A percentile compares a stretch with the other conserved stretches of the same genome.
These are phyloP conservation scores for Calocybe indica DNA, from an alignment of 768 basidiomycete genomes.

Conservation along the genomic window DNA sequence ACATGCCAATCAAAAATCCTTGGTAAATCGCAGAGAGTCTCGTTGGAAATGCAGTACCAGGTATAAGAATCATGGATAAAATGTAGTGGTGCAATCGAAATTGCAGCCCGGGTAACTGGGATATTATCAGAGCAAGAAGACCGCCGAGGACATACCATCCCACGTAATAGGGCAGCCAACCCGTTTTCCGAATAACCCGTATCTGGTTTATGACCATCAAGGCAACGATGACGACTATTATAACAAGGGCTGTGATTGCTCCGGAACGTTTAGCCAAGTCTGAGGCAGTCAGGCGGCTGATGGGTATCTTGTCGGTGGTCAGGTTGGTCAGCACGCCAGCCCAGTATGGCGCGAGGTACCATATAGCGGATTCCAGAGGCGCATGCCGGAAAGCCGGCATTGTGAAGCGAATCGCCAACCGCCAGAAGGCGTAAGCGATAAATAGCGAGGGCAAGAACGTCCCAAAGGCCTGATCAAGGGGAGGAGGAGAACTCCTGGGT, in stretches of 20 bases:
- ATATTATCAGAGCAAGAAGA: slow-evolving; percentile 57
- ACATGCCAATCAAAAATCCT: slow-evolving; percentile 77
- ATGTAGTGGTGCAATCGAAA: slow-evolving; percentile 83
- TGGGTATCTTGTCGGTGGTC: slow-evolving; percentile 66
- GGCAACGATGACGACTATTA: slow-evolving; percentile 59
- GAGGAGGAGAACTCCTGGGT: slow-evolving; percentile 59
- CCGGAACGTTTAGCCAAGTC: slow-evolving; percentile 64
- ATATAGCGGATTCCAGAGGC: slow-evolving; percentile 67
- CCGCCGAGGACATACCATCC: slow-evolving; percentile 70
- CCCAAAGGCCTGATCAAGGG: slow-evolving; percentile 65
- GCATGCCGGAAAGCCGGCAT: slow-evolving; percentile 61
- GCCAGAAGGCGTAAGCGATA: slow-evolving; percentile 76
- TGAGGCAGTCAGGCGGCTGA: slow-evolving; percentile 64
- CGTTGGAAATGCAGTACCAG: slow-evolving; percentile 78
- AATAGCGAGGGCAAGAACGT: slow-evolving; percentile 77
- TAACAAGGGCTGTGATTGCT: slow-evolving; percentile 59
- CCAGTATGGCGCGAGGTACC: slow-evolving; percentile 79
- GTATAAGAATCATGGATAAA: slow-evolving; percentile 65
- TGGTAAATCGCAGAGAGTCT: slow-evolving; percentile 75
- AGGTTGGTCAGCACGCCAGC: slow-evolving; percentile 71
- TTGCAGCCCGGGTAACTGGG: slow-evolving; percentile 60
- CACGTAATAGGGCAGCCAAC: slow-evolving; percentile 74
- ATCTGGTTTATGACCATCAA: slow-evolving; percentile 67
- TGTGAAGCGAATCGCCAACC: slow-evolving; percentile 66
- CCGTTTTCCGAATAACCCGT: slow-evolving; percentile 79